phyloP scores from a whole-genome alignment of 805 yeast genomes.

The Candida silvicultrix region DNA sequence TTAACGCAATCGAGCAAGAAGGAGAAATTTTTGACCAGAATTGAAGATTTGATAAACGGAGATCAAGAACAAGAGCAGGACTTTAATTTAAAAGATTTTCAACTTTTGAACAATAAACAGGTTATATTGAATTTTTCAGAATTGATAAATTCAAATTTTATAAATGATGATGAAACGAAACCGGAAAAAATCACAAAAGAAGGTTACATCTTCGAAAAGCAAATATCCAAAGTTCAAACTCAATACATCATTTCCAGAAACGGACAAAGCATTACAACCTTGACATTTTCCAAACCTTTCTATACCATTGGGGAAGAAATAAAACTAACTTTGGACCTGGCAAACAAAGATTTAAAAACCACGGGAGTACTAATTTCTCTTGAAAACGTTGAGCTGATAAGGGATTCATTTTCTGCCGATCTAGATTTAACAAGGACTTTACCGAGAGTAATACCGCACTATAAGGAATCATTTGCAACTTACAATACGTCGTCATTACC shows the following conservation, averaged over 20 bases:
- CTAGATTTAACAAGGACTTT: conserved; percentile 3
- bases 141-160: not conserved
- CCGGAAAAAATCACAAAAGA: conserved; percentile 8
- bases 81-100: not conserved
- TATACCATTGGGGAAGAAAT: conserved; percentile 22
- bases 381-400: conserved; percentile 30
- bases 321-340: not conserved
- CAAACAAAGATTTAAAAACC: conserved; percentile 22
- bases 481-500: conserved; percentile 23
- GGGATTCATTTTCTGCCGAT: conserved; percentile 22
- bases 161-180: conserved; percentile 4
- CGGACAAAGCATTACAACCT: conserved; percentile 32
- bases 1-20: conserved; percentile 5
- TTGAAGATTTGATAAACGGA: conserved; percentile 15
- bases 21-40: conserved; percentile 18
- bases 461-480: conserved; percentile 24
- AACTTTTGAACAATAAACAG: not conserved
- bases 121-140: conserved; percentile 1
- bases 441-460: conserved; percentile 18
- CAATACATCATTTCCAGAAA: conserved; percentile 35
- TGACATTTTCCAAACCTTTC: conserved; percentile 32
- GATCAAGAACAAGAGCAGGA: not conserved
- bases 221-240: conserved; percentile 22
- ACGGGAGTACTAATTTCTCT: conserved; percentile 31
- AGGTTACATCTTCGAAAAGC: conserved; percentile 15